Percentiles rank a stretch among this genome's conserved stretches.
Evolutionary conservation across 2,329 filamentous ascomycete genomes (phyloP).

Genomic region (Ciborinia camelliae): DNA sequence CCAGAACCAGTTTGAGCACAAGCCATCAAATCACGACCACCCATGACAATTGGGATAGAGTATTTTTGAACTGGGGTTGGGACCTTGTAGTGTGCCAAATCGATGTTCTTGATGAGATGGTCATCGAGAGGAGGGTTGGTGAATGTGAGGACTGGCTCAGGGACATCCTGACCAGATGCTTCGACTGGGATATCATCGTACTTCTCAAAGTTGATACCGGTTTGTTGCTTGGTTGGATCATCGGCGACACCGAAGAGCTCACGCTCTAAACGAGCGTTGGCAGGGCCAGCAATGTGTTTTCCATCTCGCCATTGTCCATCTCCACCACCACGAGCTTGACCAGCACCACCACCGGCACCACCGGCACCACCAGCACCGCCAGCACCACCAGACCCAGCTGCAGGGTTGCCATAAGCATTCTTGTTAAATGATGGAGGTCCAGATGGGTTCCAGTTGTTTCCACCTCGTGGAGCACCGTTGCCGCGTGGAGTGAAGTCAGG

Average conservation of each 20-base stretch:
- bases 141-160: conserved; percentile 86
- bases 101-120: conserved; percentile 89
- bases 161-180: conserved; percentile 89
- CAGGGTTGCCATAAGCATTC: conserved; percentile 52
- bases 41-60: conserved; percentile 98
- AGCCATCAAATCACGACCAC: conserved; percentile 96
- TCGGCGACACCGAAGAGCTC: conserved; percentile 91
- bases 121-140: conserved; percentile 93
- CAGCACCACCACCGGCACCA: conserved; percentile 40
- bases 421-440: conserved; percentile 44
- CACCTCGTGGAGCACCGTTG: conserved; percentile 35
- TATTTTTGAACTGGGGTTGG: conserved; percentile 99
- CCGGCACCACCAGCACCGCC: background rate
- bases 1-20: conserved; percentile 99
- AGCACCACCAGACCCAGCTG: conserved; percentile 35
- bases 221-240: conserved; percentile 92
- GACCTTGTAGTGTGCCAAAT: conserved; percentile 88
- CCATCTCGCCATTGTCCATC: conserved; percentile 96
- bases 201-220: conserved; percentile 99
- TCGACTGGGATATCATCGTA: conserved; percentile 99
- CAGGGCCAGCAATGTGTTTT: conserved; percentile 88
- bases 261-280: conserved; percentile 86
- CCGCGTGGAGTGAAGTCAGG: conserved; percentile 40
- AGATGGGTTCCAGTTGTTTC: conserved; percentile 40
- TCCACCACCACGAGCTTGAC: conserved; percentile 70